Base-by-base conservation (phyloP, 352 stramenopile species). In the Globisporangium rhizosaccharum region DNA sequence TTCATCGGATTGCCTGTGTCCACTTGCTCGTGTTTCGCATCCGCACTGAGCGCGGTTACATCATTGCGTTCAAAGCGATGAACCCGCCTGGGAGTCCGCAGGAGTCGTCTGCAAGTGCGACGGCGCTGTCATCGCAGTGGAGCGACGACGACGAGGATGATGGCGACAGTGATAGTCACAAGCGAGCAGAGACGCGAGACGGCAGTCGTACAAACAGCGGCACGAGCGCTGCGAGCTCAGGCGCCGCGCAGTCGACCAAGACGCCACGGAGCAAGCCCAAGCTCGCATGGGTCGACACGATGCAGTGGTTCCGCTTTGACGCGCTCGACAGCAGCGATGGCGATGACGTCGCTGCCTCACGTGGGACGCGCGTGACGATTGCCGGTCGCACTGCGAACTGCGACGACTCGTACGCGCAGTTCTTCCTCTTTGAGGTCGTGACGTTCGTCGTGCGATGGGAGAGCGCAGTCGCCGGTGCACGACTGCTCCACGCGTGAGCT, bases 381-480 rank as follows among this genome's bases (percentile, higher is more conserved):
- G 72, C 53, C 1, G 72, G 72, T 41, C 71, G 71, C 28, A 68
- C 75, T 39, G 71, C 75, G 53, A 76, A 79, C 46, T 61, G 62
- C 46, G 71, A 79, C 37, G 46, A 53, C 6, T 72, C 62, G 20
- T 79, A 64, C 51, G 68, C 69, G 23, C 67, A 62, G n/a, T 79
- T 76, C 26, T 79, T 76, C 56, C 72, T 79, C 58, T 76, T 79
- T 36, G 71, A 79, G 49, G 71, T 79, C 56, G 65, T 79, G 53
- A 75, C 71, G 51, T 76, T 75, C 56, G 76, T 79, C 44, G 72
- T 79, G 46, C 66, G 71, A 3, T 79, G 71, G 71, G 71, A 79
- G 41, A 74, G 71, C 57, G 68, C 66, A 6, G 71, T 76, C 28
- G 69, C 65, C 6, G 70, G 65, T 20, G 66, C 68, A 12, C 66